These are phyloP conservation scores for Pisolithus marmoratus DNA, from an alignment of 768 basidiomycete species.

Conservation along the genomic window DNA sequence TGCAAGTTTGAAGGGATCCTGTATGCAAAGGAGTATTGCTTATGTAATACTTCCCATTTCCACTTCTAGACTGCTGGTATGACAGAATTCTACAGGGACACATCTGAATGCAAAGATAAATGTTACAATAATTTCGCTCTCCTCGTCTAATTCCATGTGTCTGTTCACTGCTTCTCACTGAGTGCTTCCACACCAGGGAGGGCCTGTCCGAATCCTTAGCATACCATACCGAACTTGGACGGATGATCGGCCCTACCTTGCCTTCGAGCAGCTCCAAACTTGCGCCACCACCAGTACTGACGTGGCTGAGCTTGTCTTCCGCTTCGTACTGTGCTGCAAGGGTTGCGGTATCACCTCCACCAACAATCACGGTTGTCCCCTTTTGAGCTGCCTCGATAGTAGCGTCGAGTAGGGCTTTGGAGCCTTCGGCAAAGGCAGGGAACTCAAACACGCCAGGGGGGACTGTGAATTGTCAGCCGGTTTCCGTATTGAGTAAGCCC, in stretches of 20 bases:
- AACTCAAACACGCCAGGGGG: conserved; percentile 98
- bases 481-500: not conserved
- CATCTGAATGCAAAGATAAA: not conserved
- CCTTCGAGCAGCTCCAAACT: conserved; percentile 95
- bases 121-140: not conserved
- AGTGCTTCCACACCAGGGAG: conserved; percentile 91
- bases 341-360: conserved; percentile 96
- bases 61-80: not conserved
- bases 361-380: conserved; percentile 90
- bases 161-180: conserved; percentile 56
- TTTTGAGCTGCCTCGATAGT: conserved; percentile 80
- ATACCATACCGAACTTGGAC: not conserved
- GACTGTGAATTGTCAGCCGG: conserved; percentile 42
- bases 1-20: conserved; percentile 8
- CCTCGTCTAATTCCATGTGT: not conserved
- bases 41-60: conserved; percentile 17
- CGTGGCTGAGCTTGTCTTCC: conserved; percentile 90
- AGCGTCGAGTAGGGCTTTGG: conserved; percentile 77
- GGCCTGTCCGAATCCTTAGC: conserved; percentile 38
- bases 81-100: not conserved
- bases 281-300: conserved; percentile 93
- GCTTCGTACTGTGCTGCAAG: conserved; percentile 80
- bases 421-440: conserved; percentile 83
- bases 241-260: conserved; percentile 55
- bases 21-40: conserved; percentile 1